Base-by-base conservation (phyloP, 2,329 filamentous ascomycete genomes). In the Metarhizium album region DNA sequence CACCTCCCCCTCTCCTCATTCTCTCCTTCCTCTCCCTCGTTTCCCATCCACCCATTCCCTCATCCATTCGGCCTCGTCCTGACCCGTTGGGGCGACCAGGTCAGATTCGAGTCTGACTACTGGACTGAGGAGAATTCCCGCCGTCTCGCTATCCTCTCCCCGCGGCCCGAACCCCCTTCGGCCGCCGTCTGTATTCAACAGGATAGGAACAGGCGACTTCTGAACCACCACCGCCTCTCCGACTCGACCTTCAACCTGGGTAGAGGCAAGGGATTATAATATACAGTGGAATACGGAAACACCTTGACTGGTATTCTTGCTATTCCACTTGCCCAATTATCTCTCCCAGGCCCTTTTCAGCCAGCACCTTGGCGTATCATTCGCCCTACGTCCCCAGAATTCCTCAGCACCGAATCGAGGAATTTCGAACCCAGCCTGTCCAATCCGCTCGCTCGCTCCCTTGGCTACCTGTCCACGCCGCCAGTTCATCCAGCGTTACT, bases 1-100 rank as follows among this genome's bases (percentile, higher is more conserved):
- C 59, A 64, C 64, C 66, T 67, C 65, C 66, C n/a, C 63, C 64
- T 64, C 64, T 63, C 63, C 61, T 63, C 64, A 63, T 65, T 61
- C 60, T 60, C 62, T 62, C 60, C 66, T 70, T 70, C 66, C 63
- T 63, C 62, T 65, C 64, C 58, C 62, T 63, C 56, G 59, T 59
- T 62, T 55, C 64, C 67, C 58, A 70, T 72, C 72, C 73, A 76
- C 73, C 76, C 74, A 70, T 78, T 78, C 70, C 68, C 71, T 74
- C 71, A 70, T 70, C 69, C 70, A 65, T 70, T 66, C 67, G 66
- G 65, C 65, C 68, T 71, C 69, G 71, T 76, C 74, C 71, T 68
- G 67, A 67, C 66, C 62, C 60, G 62, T 61, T 60, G 56, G 46
- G 46, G 43, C 59, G 58, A 60, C 59, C 61, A 66, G 66, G 66